These are phyloP conservation scores for Parastagonospora avenae DNA, from an alignment of 2,329 filamentous ascomycete species.

Conservation along the genomic window DNA sequence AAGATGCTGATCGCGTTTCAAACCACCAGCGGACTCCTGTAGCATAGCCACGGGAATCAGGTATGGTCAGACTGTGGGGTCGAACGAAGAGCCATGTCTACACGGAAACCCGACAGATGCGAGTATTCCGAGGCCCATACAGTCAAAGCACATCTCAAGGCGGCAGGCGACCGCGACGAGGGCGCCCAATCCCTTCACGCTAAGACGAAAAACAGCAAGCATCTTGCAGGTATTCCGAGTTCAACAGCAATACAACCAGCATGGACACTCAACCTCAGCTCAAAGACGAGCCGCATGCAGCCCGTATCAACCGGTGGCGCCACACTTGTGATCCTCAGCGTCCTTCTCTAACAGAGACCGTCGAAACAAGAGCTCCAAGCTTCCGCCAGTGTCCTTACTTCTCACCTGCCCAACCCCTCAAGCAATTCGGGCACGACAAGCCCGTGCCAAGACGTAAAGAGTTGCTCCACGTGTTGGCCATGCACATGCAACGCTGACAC, in stretches of 20 bases:
- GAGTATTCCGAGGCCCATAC: no score
- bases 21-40: not conserved
- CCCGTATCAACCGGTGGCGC: not conserved
- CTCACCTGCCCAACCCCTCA: not conserved
- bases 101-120: no score
- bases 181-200: no score
- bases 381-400: not conserved
- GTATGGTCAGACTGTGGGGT: not conserved
- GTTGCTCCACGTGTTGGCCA: not conserved
- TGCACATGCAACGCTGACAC: no score
- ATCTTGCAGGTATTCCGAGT: not conserved
- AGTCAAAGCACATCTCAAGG: no score
- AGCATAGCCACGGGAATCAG: not conserved
- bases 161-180: no score
- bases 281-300: not conserved
- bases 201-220: no score
- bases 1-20: conserved; percentile 1
- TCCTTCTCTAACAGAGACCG: not conserved
- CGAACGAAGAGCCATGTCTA: no score
- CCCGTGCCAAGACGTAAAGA: not conserved
- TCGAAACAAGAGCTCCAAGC: conserved; percentile 3
- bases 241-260: not conserved
- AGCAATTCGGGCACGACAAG: not conserved
- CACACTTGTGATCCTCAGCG: not conserved
- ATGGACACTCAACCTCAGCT: not conserved